A percentile compares a stretch with the other conserved stretches of the same genome.
Conservation (phyloP, 2,329 filamentous ascomycete species). For the Dryadomyces sulphureus region DNA sequence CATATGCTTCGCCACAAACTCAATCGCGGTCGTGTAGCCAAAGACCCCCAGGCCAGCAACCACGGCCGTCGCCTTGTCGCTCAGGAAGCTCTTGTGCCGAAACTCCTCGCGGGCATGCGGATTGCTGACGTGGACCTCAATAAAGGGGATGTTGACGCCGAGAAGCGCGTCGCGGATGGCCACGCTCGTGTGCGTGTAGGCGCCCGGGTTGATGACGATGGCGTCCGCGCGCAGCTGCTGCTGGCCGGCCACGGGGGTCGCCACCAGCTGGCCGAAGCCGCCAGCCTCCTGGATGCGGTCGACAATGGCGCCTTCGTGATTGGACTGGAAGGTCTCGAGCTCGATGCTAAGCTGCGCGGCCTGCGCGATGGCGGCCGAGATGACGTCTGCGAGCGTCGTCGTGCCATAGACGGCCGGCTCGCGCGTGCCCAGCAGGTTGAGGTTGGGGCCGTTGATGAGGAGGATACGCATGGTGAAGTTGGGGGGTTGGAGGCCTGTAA, state of each 20-base stretch:
- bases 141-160: slow-evolving; percentile 55
- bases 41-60: slow-evolving; percentile 54
- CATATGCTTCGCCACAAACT: slow-evolving; percentile 33
- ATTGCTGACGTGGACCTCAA: slow-evolving; percentile 67
- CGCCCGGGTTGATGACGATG: slow-evolving; percentile 64
- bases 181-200: slow-evolving; percentile 62
- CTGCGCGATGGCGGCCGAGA: slow-evolving; percentile 30
- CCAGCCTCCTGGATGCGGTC: slow-evolving; percentile 48
- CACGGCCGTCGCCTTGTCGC: slow-evolving; percentile 61
- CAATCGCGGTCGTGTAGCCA: slow-evolving; percentile 46
- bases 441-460: slow-evolving; percentile 69
- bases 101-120: slow-evolving; percentile 57
- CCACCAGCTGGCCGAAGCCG: background rate
- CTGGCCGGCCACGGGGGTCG: background rate
- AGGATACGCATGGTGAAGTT: slow-evolving; percentile 35
- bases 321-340: slow-evolving; percentile 55
- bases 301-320: slow-evolving; percentile 61
- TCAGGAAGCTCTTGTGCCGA: slow-evolving; percentile 55
- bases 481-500: background rate
- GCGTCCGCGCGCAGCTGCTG: slow-evolving; percentile 31
- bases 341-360: slow-evolving; percentile 29
- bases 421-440: slow-evolving; percentile 63
- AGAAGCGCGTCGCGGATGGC: slow-evolving; percentile 60
- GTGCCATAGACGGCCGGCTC: slow-evolving; percentile 62
- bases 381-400: slow-evolving; percentile 51